Base-by-base conservation (phyloP, 208 protist genomes). In the Wallacemonas sp. region DNA sequence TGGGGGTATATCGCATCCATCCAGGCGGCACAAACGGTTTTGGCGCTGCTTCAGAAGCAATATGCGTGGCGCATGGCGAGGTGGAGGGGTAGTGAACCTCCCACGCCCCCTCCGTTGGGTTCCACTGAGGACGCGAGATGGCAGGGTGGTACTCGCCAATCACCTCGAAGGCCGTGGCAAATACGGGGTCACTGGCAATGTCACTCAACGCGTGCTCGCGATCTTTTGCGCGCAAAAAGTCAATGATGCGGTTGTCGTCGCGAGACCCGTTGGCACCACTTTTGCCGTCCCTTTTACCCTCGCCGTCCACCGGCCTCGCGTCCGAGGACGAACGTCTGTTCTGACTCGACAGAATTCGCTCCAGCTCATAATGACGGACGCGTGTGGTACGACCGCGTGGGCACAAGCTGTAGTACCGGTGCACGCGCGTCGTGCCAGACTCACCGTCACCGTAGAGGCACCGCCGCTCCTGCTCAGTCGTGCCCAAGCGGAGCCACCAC, bases 381-480 rank as follows among this genome's bases (percentile, higher is more conserved):
- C 87, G 87, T 24, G 55, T 70, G n/a, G 88, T 66, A n/a, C 36
- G 21, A 1, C 76, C 77, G 0, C 33, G 6, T 0, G 83, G 80
- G 57, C 87, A 93, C 41, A 96, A 52, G 33, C 78, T 58, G 62
- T 92, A 93, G 67, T 80, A 96, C 14, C 81, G 76, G 17, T 68
- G 47, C n/a, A 66, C 76, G 1, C 76, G 77, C 0, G 81, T 93
- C 17, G 85, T 46, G 5, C 58, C 23, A n/a, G 68, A 63, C 41
- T 91, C 90, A 29, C 77, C 87, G 55, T 92, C 83, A 19, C 87
- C 90, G 65, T 82, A 96, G 16, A 96, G 61, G 55, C 90, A 93
- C 11, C 72, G 72, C 8, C 74, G 70, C 1, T 32, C 3, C 1
- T 62, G 30, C 30, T 61, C 52, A 12, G 32, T 21, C 26, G 65